A percentile compares a stretch with the other conserved stretches of the same genome.
Conservation (phyloP, 768 basidiomycete genomes). For the Clavaria fumosa region DNA sequence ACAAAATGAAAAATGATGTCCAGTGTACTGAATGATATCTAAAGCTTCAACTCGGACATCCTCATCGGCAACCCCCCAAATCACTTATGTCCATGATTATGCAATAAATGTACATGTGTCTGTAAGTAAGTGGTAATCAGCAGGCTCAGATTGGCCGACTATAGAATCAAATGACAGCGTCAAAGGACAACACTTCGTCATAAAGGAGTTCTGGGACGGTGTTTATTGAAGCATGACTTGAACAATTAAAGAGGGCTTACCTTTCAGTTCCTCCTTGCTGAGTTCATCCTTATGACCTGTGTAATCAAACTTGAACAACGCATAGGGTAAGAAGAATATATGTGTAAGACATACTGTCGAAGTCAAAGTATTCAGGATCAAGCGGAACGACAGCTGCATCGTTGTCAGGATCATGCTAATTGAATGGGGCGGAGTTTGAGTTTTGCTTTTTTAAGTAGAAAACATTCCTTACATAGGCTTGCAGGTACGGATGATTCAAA, state of each 20-base stretch:
- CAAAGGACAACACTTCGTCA: constrained; percentile 70
- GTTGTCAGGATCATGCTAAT: constrained; percentile 77
- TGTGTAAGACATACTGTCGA: constrained; percentile 44
- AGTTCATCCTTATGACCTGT: constrained; percentile 60
- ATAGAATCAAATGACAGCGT: constrained; percentile 41
- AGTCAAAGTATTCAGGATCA: constrained; percentile 79
- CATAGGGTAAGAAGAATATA: background rate
- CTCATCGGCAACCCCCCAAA: too few species aligned
- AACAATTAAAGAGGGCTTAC: constrained; percentile 8
- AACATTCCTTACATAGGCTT: constrained; percentile 43
- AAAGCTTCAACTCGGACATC: too few species aligned
- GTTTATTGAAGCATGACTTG: background rate
- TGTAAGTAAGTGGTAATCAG: too few species aligned
- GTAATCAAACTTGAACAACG: constrained; percentile 6
- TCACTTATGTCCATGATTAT: too few species aligned
- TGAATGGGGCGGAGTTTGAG: constrained; percentile 9
- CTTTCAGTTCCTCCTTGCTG: constrained; percentile 64
- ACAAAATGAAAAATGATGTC: too few species aligned
- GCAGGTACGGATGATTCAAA: constrained; percentile 67
- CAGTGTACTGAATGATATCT: too few species aligned
- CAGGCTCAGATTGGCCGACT: too few species aligned
- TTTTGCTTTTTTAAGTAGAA: background rate
- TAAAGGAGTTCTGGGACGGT: constrained; percentile 45
- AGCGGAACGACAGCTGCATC: constrained; percentile 74
- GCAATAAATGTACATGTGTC: too few species aligned